Percentiles rank a stretch among this genome's conserved stretches.
These are phyloP conservation scores for Rosa chinensis DNA, from an alignment of 306 rosid species.

Conservation along the genomic window DNA sequence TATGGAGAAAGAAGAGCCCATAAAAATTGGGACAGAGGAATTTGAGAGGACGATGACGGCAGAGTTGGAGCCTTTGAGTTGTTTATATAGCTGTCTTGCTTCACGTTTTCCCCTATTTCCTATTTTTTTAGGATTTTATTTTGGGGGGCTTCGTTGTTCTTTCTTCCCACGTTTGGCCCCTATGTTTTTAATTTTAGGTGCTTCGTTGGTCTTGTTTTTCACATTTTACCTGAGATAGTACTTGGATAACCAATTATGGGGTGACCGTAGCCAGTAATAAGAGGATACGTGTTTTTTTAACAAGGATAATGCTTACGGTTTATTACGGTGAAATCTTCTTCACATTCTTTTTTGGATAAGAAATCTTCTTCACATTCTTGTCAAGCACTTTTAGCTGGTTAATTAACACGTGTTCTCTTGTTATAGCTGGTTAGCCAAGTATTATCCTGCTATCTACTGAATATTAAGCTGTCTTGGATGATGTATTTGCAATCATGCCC, in stretches of 20 bases:
- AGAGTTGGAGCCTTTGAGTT: background rate
- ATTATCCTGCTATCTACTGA: too few relatives aligned
- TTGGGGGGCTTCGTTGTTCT: background rate
- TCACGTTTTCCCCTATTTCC: background rate
- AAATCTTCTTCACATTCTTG: too few relatives aligned
- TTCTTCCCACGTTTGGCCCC: background rate
- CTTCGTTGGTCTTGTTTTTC: slow-evolving; percentile 8
- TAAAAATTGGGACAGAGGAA: slow-evolving; percentile 15
- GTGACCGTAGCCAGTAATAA: too few relatives aligned
- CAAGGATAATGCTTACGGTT: too few relatives aligned
- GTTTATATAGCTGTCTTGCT: slow-evolving; percentile 26
- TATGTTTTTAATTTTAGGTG: background rate
- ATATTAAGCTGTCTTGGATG: background rate
- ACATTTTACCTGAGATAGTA: background rate
- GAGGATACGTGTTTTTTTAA: too few relatives aligned
- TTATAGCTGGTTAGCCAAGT: too few relatives aligned
- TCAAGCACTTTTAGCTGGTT: too few relatives aligned
- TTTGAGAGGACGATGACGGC: background rate
- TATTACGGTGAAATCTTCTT: too few relatives aligned
- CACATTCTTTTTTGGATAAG: too few relatives aligned
- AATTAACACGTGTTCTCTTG: too few relatives aligned
- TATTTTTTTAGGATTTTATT: background rate
- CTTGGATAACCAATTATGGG: too few relatives aligned
- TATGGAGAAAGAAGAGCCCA: slow-evolving; percentile 16
- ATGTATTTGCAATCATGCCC: background rate